phyloP scores from a whole-genome alignment of 768 basidiomycete genomes.

The Pilatotrama ljubarskyi region DNA sequence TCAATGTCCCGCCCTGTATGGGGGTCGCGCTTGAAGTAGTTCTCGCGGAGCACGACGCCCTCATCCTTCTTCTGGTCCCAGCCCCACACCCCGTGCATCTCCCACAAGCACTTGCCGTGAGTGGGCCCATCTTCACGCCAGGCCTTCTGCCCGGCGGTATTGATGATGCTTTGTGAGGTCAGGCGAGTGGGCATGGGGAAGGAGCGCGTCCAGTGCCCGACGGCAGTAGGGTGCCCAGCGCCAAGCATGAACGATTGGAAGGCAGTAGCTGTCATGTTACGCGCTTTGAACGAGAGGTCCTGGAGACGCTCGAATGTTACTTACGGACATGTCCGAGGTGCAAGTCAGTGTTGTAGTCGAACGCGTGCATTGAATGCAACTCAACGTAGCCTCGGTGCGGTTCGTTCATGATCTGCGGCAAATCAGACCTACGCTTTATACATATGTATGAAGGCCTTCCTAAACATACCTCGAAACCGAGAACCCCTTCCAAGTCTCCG shows the following conservation, averaged over 20 bases:
- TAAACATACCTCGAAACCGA: constrained; percentile 83
- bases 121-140: constrained; percentile 81
- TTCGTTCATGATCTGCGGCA: constrained; percentile 82
- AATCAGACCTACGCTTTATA: not conserved
- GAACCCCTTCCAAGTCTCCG: constrained; percentile 72
- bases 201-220: constrained; percentile 80
- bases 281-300: too few relatives aligned
- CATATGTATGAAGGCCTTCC: not conserved
- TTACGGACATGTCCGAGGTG: constrained; percentile 78
- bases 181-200: constrained; percentile 85
- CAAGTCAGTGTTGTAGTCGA: constrained; percentile 94
- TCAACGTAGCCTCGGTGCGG: constrained; percentile 93
- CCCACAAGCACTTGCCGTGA: constrained; percentile 76
- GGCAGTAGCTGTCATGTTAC: constrained; percentile 58
- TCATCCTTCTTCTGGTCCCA: constrained; percentile 69
- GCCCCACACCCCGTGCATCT: constrained; percentile 91
- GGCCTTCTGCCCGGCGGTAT: constrained; percentile 55
- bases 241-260: constrained; percentile 93
- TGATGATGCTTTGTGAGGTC: constrained; percentile 59
- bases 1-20: constrained; percentile 67
- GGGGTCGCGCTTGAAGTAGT: constrained; percentile 79
- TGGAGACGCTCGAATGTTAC: constrained; percentile 31
- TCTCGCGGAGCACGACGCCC: constrained; percentile 78
- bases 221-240: constrained; percentile 76
- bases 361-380: constrained; percentile 75